phyloP scores from a whole-genome alignment of 768 basidiomycete species.

The Kwoniella botswanensis region DNA sequence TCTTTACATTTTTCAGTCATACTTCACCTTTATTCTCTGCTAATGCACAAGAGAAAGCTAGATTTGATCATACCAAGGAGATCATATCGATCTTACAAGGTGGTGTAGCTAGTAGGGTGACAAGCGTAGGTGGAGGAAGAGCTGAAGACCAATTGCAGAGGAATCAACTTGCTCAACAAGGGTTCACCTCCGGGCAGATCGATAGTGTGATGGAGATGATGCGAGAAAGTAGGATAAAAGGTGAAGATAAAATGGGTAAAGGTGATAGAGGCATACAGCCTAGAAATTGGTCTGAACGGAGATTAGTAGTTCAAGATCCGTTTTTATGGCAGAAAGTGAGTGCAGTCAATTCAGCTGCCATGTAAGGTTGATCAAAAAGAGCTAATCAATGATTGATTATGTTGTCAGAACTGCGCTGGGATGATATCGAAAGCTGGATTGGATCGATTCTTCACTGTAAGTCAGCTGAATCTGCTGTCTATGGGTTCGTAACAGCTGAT shows the following conservation, averaged over 20 bases:
- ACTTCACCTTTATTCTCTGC: not conserved
- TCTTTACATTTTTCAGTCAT: slow-evolving; percentile 46
- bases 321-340: slow-evolving; percentile 56
- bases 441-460: slow-evolving; percentile 23
- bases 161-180: slow-evolving; percentile 3
- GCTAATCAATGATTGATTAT: not conserved
- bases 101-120: slow-evolving; percentile 30
- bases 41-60: not conserved
- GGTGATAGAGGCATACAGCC: slow-evolving; percentile 46
- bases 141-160: slow-evolving; percentile 21
- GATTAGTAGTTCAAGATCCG: slow-evolving; percentile 55
- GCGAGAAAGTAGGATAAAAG: slow-evolving; percentile 17
- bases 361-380: not conserved
- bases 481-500: not conserved
- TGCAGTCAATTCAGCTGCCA: not conserved
- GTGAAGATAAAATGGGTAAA: slow-evolving; percentile 34
- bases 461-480: slow-evolving; percentile 5
- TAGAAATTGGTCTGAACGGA: slow-evolving; percentile 42
- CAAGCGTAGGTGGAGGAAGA: slow-evolving; percentile 16
- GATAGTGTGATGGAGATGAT: not conserved
- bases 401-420: slow-evolving; percentile 30
- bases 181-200: slow-evolving; percentile 1
- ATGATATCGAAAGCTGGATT: slow-evolving; percentile 26
- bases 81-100: slow-evolving; percentile 43
- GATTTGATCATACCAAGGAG: slow-evolving; percentile 35